phyloP scores from a whole-genome alignment of 2,329 filamentous ascomycete species.

The Fusarium sp. region DNA sequence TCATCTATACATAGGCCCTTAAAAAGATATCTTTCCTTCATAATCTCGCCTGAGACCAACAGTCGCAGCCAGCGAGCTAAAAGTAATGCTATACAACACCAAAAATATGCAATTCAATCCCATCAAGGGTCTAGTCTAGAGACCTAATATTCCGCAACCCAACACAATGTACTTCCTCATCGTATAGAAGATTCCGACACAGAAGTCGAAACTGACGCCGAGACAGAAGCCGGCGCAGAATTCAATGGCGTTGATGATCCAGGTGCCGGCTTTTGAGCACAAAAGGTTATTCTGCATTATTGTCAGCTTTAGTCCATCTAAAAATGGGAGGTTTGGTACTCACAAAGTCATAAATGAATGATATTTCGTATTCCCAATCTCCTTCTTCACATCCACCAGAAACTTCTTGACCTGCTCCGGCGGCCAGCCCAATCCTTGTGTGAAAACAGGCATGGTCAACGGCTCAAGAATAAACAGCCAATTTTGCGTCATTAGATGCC shows the following conservation, averaged over 20 bases:
- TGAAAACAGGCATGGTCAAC: conserved; percentile 35
- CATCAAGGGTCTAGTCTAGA: background rate
- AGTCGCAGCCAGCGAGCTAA: background rate
- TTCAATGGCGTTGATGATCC: conserved; percentile 13
- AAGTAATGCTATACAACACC: background rate
- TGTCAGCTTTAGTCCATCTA: background rate
- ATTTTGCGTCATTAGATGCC: conserved; percentile 37
- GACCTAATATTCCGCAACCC: background rate
- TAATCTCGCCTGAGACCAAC: background rate
- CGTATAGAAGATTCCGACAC: conserved; percentile 17
- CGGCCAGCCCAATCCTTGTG: conserved; percentile 33
- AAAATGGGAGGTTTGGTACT: background rate
- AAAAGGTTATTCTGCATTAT: conserved; percentile 21
- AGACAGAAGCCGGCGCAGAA: conserved; percentile 16
- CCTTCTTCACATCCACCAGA: conserved; percentile 29
- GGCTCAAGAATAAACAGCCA: conserved; percentile 37
- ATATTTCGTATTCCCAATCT: conserved; percentile 35
- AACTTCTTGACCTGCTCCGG: conserved; percentile 27
- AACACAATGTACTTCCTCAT: background rate
- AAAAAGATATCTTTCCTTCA: background rate
- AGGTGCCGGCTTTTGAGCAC: conserved; percentile 28
- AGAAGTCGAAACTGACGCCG: conserved; percentile 24
- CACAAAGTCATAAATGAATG: conserved; percentile 41
- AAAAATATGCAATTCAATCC: background rate
- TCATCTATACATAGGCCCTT: background rate